These are phyloP conservation scores for Kwoniella europaea DNA, from an alignment of 768 basidiomycete species.

Conservation along the genomic window DNA sequence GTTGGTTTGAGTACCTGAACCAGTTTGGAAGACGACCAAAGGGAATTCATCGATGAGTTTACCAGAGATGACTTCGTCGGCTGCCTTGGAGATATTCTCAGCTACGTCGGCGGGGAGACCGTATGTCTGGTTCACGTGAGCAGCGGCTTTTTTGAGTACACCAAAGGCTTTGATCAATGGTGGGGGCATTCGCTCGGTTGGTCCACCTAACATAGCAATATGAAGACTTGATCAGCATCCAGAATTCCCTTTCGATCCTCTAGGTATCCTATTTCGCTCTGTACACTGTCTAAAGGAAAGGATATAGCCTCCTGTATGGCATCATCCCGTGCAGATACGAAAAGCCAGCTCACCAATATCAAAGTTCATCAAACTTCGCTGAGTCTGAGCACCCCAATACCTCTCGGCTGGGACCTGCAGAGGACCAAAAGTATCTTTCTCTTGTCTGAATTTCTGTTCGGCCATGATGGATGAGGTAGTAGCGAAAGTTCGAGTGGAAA, in stretches of 20 bases:
- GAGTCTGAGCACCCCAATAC: slow-evolving; percentile 99
- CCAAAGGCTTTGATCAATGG: slow-evolving; percentile 99
- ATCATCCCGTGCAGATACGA: not conserved
- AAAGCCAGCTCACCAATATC: slow-evolving; percentile 72
- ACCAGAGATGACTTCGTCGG: slow-evolving; percentile 97
- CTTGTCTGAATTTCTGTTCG: slow-evolving; percentile 67
- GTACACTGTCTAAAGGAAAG: too few relatives aligned
- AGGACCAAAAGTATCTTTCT: slow-evolving; percentile 95
- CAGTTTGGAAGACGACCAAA: slow-evolving; percentile 98
- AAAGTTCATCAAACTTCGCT: slow-evolving; percentile 96
- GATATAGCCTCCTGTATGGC: too few relatives aligned
- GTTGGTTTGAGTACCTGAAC: slow-evolving; percentile 97
- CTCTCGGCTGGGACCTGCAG: slow-evolving; percentile 82
- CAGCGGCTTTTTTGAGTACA: slow-evolving; percentile 94
- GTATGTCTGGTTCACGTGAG: slow-evolving; percentile 84
- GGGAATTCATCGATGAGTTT: slow-evolving; percentile 95
- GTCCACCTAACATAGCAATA: slow-evolving; percentile 62
- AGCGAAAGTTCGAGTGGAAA: slow-evolving; percentile 27
- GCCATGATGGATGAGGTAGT: slow-evolving; percentile 32
- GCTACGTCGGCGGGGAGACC: slow-evolving; percentile 87
- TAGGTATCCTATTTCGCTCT: too few relatives aligned
- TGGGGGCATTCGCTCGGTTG: slow-evolving; percentile 85
- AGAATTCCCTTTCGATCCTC: too few relatives aligned
- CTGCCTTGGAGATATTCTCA: slow-evolving; percentile 85
- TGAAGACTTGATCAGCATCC: too few relatives aligned